Evolutionary conservation across 2,329 filamentous ascomycete genomes (phyloP).

Genomic region (Eutypa lata): DNA sequence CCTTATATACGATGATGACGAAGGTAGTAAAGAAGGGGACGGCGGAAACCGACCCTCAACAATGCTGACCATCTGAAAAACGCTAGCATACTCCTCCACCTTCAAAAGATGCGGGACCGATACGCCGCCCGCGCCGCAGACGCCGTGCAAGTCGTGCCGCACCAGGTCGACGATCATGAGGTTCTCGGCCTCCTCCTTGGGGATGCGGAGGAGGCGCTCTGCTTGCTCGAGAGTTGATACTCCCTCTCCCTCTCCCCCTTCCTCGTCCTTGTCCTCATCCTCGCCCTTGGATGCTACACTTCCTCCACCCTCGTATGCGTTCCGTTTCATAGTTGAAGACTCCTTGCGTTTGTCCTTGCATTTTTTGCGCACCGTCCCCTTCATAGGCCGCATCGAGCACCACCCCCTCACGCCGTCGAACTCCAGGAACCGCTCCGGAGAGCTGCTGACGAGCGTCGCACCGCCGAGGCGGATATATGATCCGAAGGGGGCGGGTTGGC

Average conservation of each 20-base stretch:
- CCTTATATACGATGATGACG: no score
- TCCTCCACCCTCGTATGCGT: no score
- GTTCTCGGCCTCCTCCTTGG: slow-evolving; percentile 93
- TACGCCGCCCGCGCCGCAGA: slow-evolving; percentile 73
- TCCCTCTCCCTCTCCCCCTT: no score
- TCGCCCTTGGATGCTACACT: no score
- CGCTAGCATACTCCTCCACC: slow-evolving; percentile 86
- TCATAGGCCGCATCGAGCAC: slow-evolving; percentile 88
- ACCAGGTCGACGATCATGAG: slow-evolving; percentile 98
- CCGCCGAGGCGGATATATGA: slow-evolving; percentile 71
- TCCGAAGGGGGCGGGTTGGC: slow-evolving; percentile 81
- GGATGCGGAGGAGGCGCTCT: slow-evolving; percentile 67
- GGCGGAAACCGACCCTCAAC: slow-evolving; percentile 65
- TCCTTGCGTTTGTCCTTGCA: no score
- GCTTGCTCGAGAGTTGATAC: slow-evolving; percentile 68
- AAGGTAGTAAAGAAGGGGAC: neutral
- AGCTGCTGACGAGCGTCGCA: slow-evolving; percentile 75
- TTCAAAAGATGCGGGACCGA: slow-evolving; percentile 74
- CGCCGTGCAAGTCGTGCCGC: slow-evolving; percentile 86
- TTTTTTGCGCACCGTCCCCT: slow-evolving; percentile 87
- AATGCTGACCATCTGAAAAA: slow-evolving; percentile 88
- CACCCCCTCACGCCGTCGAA: slow-evolving; percentile 44
- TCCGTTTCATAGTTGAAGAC: no score
- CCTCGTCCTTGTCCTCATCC: slow-evolving; percentile 51
- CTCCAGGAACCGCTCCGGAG: slow-evolving; percentile 83